phyloP scores from a whole-genome alignment of 73 alveolate genomes.

The Paramecium tetraurelia region DNA sequence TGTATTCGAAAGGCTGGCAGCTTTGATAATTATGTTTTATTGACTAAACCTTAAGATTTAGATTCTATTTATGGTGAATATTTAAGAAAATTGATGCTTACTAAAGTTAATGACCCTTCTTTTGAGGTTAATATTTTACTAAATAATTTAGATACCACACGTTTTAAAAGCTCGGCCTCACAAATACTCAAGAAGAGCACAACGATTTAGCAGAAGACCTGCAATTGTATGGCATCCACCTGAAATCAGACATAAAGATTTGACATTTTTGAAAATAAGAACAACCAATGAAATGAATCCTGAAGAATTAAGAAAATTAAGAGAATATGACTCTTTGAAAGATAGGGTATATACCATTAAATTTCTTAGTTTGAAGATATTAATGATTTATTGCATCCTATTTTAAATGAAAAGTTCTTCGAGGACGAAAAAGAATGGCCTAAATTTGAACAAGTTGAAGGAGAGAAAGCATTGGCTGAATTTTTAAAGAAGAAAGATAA shows the following conservation, averaged over 20 bases:
- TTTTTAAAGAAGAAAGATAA: constrained; percentile 1
- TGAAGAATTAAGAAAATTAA: constrained; percentile 35
- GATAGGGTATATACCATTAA: background rate
- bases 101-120: constrained; percentile 33
- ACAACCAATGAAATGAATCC: constrained; percentile 53
- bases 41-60: constrained; percentile 54
- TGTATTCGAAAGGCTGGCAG: constrained; percentile 54
- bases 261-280: constrained; percentile 42
- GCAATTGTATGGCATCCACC: constrained; percentile 57
- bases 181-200: background rate
- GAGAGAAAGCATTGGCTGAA: background rate
- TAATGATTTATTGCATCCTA: background rate
- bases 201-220: constrained; percentile 22
- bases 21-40: constrained; percentile 55
- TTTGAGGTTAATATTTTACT: background rate
- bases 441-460: background rate
- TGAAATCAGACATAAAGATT: constrained; percentile 59
- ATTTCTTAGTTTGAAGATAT: constrained; percentile 26
- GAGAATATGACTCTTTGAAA: background rate
- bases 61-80: constrained; percentile 64
- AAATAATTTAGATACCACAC: background rate
- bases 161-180: background rate
- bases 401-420: background rate
- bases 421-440: background rate
- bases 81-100: constrained; percentile 61